Percentiles rank a stretch among this genome's conserved stretches.
Conservation (phyloP, 192 early-diverging fungal genomes). For the Funneliformis geosporum region DNA sequence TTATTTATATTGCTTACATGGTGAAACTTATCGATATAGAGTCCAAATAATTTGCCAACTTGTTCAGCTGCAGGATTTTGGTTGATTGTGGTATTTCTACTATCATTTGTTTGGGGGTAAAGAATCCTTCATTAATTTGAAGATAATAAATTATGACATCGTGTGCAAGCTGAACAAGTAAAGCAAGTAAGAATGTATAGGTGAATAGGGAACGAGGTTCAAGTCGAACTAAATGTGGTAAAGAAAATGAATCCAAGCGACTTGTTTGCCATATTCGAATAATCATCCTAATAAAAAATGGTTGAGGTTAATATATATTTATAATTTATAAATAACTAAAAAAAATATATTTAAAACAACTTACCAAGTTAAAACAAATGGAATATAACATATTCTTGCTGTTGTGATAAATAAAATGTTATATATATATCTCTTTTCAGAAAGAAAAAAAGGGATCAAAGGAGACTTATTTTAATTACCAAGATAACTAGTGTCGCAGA, state of each 20-base stretch:
- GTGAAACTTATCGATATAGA: not conserved
- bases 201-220: constrained; percentile 8
- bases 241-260: not conserved
- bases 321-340: not conserved
- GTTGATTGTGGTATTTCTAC: not conserved
- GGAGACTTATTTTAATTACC: not conserved
- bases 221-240: not conserved
- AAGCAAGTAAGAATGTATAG: constrained; percentile 8
- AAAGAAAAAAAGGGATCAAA: too few relatives aligned
- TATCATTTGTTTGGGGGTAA: not conserved
- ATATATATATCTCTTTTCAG: not conserved
- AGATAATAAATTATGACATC: constrained; percentile 16
- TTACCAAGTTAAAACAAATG: constrained; percentile 12
- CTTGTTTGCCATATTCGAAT: not conserved
- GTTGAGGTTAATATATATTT: not conserved
- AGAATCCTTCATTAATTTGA: not conserved
- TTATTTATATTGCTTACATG: constrained; percentile 4
- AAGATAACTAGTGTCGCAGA: constrained; percentile 5
- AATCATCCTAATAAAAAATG: constrained; percentile 7
- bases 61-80: too few relatives aligned
- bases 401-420: not conserved
- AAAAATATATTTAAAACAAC: not conserved
- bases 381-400: constrained; percentile 15
- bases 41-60: not conserved
- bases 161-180: not conserved